These are phyloP conservation scores for Nakaseomyces nivariensis DNA, from an alignment of 1,139 yeast genomes.

Conservation along the genomic window DNA sequence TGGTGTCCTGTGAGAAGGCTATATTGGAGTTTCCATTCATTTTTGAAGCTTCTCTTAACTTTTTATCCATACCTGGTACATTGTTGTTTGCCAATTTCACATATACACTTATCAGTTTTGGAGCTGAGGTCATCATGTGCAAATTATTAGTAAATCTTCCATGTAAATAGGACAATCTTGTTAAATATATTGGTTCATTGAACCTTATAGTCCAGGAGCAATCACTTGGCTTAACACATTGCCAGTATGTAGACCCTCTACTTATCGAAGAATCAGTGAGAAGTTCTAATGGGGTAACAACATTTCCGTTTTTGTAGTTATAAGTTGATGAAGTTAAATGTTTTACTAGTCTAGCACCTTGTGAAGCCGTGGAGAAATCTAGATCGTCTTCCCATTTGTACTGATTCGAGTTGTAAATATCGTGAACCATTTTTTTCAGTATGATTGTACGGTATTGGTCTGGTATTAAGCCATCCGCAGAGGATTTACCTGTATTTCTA, in stretches of 20 bases:
- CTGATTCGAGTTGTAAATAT: conserved; percentile 25
- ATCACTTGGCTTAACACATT: conserved; percentile 16
- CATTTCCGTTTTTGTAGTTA: conserved; percentile 14
- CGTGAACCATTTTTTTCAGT: conserved; percentile 21
- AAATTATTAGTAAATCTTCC: conserved; percentile 29
- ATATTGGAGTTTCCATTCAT: conserved; percentile 1
- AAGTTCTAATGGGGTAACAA: conserved; percentile 22
- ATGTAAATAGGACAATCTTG: conserved; percentile 29
- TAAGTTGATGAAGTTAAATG: conserved; percentile 24
- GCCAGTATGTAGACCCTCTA: conserved; percentile 30
- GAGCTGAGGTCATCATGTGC: conserved; percentile 32
- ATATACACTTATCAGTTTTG: conserved; percentile 27
- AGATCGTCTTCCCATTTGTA: conserved; percentile 29
- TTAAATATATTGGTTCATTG: conserved; percentile 30
- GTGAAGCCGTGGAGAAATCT: conserved; percentile 27
- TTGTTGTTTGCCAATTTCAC: conserved; percentile 18
- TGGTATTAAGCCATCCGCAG: conserved; percentile 4
- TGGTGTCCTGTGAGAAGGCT: conserved; percentile 9
- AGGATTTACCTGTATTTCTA: neutral
- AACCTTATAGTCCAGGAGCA: conserved; percentile 31
- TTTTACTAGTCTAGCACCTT: conserved; percentile 26
- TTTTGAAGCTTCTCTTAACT: conserved; percentile 4
- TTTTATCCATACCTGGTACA: neutral
- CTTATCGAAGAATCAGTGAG: conserved; percentile 18
- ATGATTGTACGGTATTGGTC: conserved; percentile 22